A percentile compares a stretch with the other conserved stretches of the same genome.
Evolutionary conservation across 2,329 filamentous ascomycete genomes (phyloP).

Genomic region (Fusarium mexicanum): DNA sequence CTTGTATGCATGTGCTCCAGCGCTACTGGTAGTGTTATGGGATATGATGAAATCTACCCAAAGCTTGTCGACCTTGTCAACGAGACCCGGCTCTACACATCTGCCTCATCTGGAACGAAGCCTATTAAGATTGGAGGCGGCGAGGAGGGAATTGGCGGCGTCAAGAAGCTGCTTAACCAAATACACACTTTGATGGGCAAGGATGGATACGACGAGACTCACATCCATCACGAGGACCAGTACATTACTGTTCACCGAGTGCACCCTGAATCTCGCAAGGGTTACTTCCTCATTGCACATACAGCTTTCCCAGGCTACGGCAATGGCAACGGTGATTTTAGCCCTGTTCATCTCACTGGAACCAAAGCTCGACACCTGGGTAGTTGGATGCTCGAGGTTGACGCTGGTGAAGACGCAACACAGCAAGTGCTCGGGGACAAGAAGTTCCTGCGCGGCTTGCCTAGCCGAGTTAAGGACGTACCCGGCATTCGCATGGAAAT

Average conservation of each 20-base stretch:
- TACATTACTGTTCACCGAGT: conserved; percentile 97
- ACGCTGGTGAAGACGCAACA: conserved; percentile 76
- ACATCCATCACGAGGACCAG: conserved; percentile 95
- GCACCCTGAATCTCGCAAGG: conserved; percentile 89
- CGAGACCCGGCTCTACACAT: conserved; percentile 85
- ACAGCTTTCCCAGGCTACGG: conserved; percentile 94
- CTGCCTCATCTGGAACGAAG: conserved; percentile 71
- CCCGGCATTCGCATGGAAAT: conserved; percentile 77
- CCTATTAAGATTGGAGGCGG: conserved; percentile 73
- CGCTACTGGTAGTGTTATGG: conserved; percentile 95
- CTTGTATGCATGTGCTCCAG: conserved; percentile 96
- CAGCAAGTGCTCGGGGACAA: conserved; percentile 74
- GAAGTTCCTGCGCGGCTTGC: conserved; percentile 80
- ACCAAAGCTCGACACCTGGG: conserved; percentile 88
- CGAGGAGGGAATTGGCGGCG: conserved; percentile 85
- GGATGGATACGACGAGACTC: conserved; percentile 92
- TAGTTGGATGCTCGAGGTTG: conserved; percentile 91
- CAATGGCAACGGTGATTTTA: conserved; percentile 82
- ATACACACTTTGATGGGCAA: conserved; percentile 97
- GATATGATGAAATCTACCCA: conserved; percentile 96
- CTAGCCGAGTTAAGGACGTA: conserved; percentile 80
- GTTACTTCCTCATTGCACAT: conserved; percentile 94
- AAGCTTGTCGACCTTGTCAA: conserved; percentile 91
- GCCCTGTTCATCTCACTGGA: conserved; percentile 80
- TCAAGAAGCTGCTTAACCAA: conserved; percentile 93